Evolutionary conservation across 192 early-diverging fungal species (phyloP), one percentile per base, ranked within the genome.

Genomic region (Radiomyces spectabilis): DNA sequence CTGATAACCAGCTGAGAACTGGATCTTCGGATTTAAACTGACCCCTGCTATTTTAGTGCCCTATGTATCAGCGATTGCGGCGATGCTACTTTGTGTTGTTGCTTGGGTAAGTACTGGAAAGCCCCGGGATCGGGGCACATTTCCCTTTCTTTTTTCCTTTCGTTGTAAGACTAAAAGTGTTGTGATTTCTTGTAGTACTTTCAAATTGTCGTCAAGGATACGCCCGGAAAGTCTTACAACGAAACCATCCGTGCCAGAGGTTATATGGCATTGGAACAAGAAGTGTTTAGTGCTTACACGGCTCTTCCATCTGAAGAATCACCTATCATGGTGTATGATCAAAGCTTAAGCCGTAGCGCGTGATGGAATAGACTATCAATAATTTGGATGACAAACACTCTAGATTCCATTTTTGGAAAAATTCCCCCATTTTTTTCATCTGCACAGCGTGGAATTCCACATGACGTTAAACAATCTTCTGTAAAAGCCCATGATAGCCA

Each of bases 21-120:
- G 8, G 30, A 21, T 21, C 6, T 4, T 8, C 6, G 13, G 13
- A 35, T 8, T 25, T 44, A 9, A 26, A 44, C 42, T 22, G 12
- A 9, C 42, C 1, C 13, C 12, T 33, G 19, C 24, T 47, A 40
- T 52, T 31, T 26, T 41, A 65, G 63, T 65, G 3, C 63, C 63
- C 18, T 65, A 65, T 26, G 51, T 65, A 5, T 54, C 38, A 10
- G 32, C 51, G 18, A 65, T 65, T 31, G 43, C 26, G 9, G 53
- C 52, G 0, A 51, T 53, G 35, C 6, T 54, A 3, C 33, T 53
- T 3, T 65, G 51, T 4, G 34, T 30, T 41, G 44, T 43, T 21
- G 35, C 55, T 16, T 65, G 63, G 63, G 63, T 65, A 65, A 54
- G 55, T 8, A 2, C 4, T 22, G 1, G n/a, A n/a, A n/a, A n/a